Percentiles rank a stretch among this genome's conserved stretches.
Evolutionary conservation across 306 rosid species (phyloP).

Genomic region (Purshia tridentata): DNA sequence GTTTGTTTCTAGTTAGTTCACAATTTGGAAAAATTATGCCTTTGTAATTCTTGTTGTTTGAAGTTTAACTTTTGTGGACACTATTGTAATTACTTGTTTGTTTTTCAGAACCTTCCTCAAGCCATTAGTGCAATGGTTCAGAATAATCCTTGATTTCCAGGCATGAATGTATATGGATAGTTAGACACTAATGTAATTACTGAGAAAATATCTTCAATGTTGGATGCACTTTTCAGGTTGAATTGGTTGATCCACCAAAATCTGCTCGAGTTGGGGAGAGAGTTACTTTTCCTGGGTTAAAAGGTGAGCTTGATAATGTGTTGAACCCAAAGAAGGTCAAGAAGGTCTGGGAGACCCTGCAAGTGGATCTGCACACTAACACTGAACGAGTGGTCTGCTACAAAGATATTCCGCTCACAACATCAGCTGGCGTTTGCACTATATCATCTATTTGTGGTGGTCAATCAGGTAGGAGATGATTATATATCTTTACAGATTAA

Average conservation of each 20-base stretch:
- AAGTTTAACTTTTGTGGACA: not conserved
- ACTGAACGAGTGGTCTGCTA: conserved; percentile 65
- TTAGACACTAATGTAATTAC: not conserved
- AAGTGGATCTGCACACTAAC: conserved; percentile 63
- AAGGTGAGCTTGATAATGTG: conserved; percentile 72
- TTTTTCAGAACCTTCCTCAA: not conserved
- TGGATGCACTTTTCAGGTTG: conserved; percentile 48
- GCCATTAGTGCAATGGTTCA: not conserved
- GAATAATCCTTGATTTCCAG: not conserved
- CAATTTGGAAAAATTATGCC: not conserved
- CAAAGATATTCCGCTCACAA: conserved; percentile 73
- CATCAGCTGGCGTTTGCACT: conserved; percentile 83
- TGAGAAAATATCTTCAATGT: conserved; percentile 11
- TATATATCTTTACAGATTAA: not conserved
- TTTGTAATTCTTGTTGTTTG: not conserved
- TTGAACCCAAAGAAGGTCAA: conserved; percentile 92
- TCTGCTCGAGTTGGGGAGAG: conserved; percentile 76
- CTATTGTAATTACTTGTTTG: not conserved
- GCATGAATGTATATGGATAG: not conserved
- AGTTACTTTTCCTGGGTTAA: conserved; percentile 55
- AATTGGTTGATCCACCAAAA: conserved; percentile 81
- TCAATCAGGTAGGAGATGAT: conserved; percentile 49
- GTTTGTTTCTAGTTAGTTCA: not conserved
- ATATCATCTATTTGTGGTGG: conserved; percentile 62
- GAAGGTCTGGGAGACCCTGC: conserved; percentile 92